Evolutionary conservation across 805 yeast genomes (phyloP), one percentile per base, ranked within the genome.

Genomic region (Sungouiella thailandica): DNA sequence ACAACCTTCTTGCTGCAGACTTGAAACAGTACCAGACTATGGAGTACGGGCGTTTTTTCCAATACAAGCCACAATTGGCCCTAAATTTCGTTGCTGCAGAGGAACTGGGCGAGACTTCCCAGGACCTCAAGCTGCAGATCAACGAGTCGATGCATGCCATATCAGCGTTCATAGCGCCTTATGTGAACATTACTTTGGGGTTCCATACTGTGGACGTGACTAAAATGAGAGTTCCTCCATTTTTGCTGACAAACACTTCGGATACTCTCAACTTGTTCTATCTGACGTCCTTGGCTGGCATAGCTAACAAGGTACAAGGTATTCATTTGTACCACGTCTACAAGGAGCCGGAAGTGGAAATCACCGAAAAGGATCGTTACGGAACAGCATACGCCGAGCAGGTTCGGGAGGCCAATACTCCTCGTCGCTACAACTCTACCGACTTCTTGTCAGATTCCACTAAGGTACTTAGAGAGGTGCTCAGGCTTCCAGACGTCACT

Each of bases 1-100:
- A 62, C 20, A 60, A 56, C 37, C 44, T 65, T n/a, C 29, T 63
- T 12, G 34, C 32, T 5, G 44, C 65, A 3, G 68, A 63, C 23
- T 30, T 45, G 36, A 34, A 19, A 11, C 31, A 40, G 46, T 29
- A 35, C 29, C 10, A 6, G 7, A 27, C 19, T 11, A 19, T 12
- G 14, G 18, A 17, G 18, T 18, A 24, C 15, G 3, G 20, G 12
- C 19, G 17, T 2, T 37, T 30, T 28, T 13, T 13, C 19, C 17
- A 30, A 12, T 35, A 37, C 32, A 12, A 15, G 11, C 35, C 19
- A 12, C 25, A 29, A 5, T 17, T 43, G 17, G 26, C 20, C 7
- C 37, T 46, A 15, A 37, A 39, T 17, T 36, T 46, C 20, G 43
- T 46, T 4, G 48, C 47, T 5, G 49, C 42, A 1, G 50, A 46